Evolutionary conservation across 768 basidiomycete species (phyloP), one percentile per base, ranked within the genome.

Genomic region (Trametes maxima): DNA sequence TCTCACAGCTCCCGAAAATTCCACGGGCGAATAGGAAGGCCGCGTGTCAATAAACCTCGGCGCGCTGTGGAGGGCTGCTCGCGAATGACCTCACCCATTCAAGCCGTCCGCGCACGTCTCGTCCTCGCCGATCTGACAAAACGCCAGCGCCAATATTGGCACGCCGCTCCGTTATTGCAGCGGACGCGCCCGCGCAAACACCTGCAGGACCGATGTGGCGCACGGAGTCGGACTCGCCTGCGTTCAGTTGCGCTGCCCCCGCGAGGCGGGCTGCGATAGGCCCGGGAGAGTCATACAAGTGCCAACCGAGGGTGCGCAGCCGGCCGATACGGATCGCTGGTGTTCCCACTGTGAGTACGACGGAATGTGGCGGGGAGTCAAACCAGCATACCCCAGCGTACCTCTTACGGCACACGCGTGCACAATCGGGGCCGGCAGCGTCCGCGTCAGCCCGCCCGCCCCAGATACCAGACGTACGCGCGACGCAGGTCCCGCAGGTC

Each of bases 291-390:
- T 37, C 36, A n/a, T 46, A 5, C 45, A 7, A 25, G 19, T 8
- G n/a, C 19, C 35, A 45, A 24, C 46, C 35, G 33, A 49, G 21
- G 11, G 57, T 52, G 46, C 57, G 46, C 33, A 14, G 21, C 39
- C 19, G 28, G 8, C 47, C 37, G 57, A 28, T 16, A 40, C 40
- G 42, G 35, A 36, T 45, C 54, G 40, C 25, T 48, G 54, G 19
- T n/a, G 10, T 64, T 64, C 62, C 62, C 62, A 64, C 62, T 64
- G 62, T 64, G 62, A 64, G 57, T 54, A 56, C 48, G 24, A 42
- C 47, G 17, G 22, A 40, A 39, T 43, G 46, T 48, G 40, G 51
- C 42, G 40, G 25, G 49, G 48, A 22, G 46, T 54, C 54, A 45
- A 47, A 46, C 43, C 2, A 40, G 37, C 54, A 24, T 59, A 59